phyloP scores from a whole-genome alignment of 2,329 filamentous ascomycete species.

The Fusarium sp. region DNA sequence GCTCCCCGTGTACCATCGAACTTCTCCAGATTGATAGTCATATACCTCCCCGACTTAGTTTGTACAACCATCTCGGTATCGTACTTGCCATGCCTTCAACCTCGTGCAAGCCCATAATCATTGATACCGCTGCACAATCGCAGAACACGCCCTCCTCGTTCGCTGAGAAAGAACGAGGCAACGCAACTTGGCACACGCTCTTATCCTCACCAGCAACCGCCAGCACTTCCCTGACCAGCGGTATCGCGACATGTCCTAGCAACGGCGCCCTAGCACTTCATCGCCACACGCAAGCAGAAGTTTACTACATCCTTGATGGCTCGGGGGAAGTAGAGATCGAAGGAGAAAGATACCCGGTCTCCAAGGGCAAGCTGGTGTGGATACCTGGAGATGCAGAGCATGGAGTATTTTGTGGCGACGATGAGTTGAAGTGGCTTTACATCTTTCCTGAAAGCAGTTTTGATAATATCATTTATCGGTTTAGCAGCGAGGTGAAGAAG shows the following conservation, averaged over 20 bases:
- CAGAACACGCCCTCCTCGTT: conserved; percentile 11
- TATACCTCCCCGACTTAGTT: neutral
- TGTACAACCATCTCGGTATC: too few species aligned
- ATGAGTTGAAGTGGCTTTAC: conserved; percentile 41
- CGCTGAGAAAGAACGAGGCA: conserved; percentile 24
- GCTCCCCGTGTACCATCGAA: too few species aligned
- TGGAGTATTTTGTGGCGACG: conserved; percentile 36
- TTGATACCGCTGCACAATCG: conserved; percentile 11
- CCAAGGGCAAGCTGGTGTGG: conserved; percentile 38
- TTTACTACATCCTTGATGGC: conserved; percentile 44
- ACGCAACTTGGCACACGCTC: conserved; percentile 42
- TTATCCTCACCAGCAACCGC: conserved; percentile 32
- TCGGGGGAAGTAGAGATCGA: conserved; percentile 40
- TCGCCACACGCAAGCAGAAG: conserved; percentile 44
- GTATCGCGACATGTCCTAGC: conserved; percentile 41
- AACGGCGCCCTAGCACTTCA: conserved; percentile 42
- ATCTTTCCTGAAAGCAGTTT: conserved; percentile 43
- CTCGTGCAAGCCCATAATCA: conserved; percentile 15
- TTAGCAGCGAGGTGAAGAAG: conserved; percentile 28
- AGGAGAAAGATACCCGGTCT: conserved; percentile 25
- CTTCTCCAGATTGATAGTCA: neutral
- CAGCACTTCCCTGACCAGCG: conserved; percentile 25
- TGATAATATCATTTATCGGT: conserved; percentile 41
- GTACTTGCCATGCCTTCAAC: neutral
- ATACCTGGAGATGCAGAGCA: conserved; percentile 44